phyloP scores from a whole-genome alignment of 164 flowering plant genomes.

The Tetrastigma voinierianum region DNA sequence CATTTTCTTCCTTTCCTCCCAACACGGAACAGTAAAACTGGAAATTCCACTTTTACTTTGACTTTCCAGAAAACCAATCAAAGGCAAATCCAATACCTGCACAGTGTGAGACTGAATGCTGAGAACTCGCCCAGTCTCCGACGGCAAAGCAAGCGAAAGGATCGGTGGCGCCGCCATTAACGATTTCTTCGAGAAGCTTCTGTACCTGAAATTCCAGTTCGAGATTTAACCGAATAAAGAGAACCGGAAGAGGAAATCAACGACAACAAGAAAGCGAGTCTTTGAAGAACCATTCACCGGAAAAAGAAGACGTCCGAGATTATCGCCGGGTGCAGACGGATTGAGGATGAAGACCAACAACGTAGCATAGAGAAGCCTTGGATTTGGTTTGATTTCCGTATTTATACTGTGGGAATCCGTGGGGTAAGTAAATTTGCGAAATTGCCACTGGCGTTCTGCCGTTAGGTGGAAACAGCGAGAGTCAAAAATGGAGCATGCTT shows the following conservation, averaged over 20 bases:
- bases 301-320: background rate
- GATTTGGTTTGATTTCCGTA: too few species aligned
- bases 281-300: constrained; percentile 7
- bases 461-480: too few species aligned
- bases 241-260: background rate
- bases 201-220: constrained; percentile 16
- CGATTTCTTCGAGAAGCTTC: constrained; percentile 21
- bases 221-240: background rate
- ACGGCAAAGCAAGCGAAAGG: constrained; percentile 83
- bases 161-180: constrained; percentile 73
- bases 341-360: constrained; percentile 3
- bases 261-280: background rate
- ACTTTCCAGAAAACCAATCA: background rate
- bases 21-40: background rate
- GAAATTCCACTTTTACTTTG: too few species aligned
- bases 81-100: constrained; percentile 49
- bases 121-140: constrained; percentile 93
- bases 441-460: too few species aligned
- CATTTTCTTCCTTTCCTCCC: background rate
- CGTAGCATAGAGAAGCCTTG: background rate
- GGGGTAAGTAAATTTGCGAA: too few species aligned
- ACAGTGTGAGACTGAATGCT: constrained; percentile 99
- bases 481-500: too few species aligned
- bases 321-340: constrained; percentile 1
- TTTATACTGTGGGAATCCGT: too few species aligned